Conservation (phyloP, 345 rosid genomes). For the Aquilaria sinensis region DNA sequence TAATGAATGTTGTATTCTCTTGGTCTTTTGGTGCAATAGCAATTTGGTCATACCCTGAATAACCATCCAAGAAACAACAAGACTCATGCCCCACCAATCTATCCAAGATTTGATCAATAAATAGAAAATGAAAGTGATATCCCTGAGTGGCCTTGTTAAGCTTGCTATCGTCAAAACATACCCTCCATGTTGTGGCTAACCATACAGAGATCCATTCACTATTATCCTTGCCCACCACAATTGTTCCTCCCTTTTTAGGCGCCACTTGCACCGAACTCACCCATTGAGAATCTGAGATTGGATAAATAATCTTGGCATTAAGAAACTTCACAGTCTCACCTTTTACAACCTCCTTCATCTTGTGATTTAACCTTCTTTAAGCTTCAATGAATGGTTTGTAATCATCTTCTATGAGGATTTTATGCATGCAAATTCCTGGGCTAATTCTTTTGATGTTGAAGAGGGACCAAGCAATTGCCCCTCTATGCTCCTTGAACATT, state of each 20-base stretch:
- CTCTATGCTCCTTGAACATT: neutral
- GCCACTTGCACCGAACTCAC: neutral
- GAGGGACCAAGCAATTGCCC: neutral
- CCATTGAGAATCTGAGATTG: neutral
- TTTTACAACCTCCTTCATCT: neutral
- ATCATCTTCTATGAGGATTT: neutral
- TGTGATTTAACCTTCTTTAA: neutral
- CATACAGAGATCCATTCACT: neutral
- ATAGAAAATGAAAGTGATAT: neutral
- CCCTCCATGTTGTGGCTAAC: neutral
- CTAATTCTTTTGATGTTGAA: neutral
- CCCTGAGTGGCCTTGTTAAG: neutral
- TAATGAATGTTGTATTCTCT: neutral
- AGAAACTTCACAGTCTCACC: neutral
- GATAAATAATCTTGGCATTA: neutral
- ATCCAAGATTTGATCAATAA: neutral
- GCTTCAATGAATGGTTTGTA: neutral
- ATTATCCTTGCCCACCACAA: neutral
- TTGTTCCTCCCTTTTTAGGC: neutral
- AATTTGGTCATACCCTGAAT: too few species aligned
- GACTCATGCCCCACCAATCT: too few species aligned
- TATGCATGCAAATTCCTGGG: neutral
- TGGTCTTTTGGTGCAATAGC: neutral
- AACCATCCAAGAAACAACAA: too few species aligned
- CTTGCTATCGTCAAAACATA: neutral